Conservation (phyloP, 2,329 filamentous ascomycete genomes). For the Aureobasidium sp. region DNA sequence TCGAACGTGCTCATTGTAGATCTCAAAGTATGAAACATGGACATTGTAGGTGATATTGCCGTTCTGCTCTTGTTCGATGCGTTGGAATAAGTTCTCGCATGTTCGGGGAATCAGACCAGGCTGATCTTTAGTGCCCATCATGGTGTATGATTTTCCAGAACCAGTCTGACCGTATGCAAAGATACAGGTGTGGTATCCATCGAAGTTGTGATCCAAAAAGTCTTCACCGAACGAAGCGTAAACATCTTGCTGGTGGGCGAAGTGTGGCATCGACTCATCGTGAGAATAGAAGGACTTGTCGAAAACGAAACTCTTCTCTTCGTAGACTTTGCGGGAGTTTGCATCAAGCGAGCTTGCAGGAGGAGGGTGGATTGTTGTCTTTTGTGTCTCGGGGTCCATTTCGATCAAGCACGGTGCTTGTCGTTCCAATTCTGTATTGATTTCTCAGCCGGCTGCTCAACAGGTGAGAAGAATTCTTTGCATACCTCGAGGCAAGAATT, state of each 20-base stretch:
- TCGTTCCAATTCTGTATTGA: conserved; percentile 64
- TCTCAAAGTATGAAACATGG: conserved; percentile 96
- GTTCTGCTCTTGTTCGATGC: conserved; percentile 77
- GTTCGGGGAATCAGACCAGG: conserved; percentile 91
- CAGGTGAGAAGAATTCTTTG: background rate
- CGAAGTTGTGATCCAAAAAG: conserved; percentile 98
- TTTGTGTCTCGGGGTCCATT: conserved; percentile 84
- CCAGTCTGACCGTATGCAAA: conserved; percentile 98
- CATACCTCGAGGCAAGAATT: conserved; percentile 41
- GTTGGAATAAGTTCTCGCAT: conserved; percentile 90
- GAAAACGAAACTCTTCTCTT: conserved; percentile 90
- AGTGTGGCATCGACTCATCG: conserved; percentile 68
- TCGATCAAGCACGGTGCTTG: conserved; percentile 76
- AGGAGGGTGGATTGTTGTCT: conserved; percentile 72
- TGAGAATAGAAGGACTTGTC: conserved; percentile 99
- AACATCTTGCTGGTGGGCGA: conserved; percentile 85
- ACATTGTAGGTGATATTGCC: conserved; percentile 95
- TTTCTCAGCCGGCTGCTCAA: background rate
- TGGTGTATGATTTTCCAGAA: conserved; percentile 96
- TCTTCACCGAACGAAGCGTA: conserved; percentile 93
- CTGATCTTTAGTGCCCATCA: conserved; percentile 82
- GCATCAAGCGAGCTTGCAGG: conserved; percentile 23
- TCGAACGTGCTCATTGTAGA: conserved; percentile 98
- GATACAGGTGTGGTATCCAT: conserved; percentile 98
- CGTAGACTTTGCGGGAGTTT: conserved; percentile 65